These are phyloP conservation scores for Anthoceros angustus DNA, from an alignment of 225 moss, liverwort and hornwort species.

Conservation along the genomic window DNA sequence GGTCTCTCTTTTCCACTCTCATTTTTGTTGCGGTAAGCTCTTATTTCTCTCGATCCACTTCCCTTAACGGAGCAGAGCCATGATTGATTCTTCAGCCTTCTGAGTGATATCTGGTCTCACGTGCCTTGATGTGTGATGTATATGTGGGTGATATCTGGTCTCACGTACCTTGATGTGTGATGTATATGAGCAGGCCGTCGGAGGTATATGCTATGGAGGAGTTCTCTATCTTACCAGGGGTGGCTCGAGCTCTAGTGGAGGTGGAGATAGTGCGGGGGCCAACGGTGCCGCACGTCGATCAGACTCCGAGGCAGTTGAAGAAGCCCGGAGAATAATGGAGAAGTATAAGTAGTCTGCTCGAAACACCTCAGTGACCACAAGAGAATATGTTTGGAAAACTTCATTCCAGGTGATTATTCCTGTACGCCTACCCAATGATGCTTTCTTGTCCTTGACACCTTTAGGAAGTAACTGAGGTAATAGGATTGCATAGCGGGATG, in stretches of 20 bases:
- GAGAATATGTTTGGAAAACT: no score
- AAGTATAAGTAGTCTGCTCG: slow-evolving; percentile 26
- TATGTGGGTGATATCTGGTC: no score
- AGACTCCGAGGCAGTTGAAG: slow-evolving; percentile 51
- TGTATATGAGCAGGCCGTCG: neutral
- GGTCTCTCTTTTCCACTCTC: slow-evolving; percentile 68
- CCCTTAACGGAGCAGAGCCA: no score
- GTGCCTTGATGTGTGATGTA: no score
- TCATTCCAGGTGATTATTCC: no score
- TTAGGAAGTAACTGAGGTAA: no score
- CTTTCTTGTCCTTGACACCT: no score
- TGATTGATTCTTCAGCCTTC: no score
- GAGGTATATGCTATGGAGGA: neutral
- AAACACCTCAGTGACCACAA: no score
- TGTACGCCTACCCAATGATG: no score
- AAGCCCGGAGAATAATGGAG: slow-evolving; percentile 84
- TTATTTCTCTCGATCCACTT: neutral
- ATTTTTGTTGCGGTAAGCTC: slow-evolving; percentile 56
- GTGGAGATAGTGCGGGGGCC: slow-evolving; percentile 24
- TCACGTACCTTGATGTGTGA: neutral
- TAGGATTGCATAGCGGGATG: no score
- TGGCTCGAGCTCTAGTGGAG: slow-evolving; percentile 32
- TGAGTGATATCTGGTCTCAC: no score
- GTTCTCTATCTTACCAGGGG: slow-evolving; percentile 11
- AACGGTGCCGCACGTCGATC: slow-evolving; percentile 24